Percentiles rank a stretch among this genome's conserved stretches.
Evolutionary conservation across 2,329 filamentous ascomycete genomes (phyloP).

Genomic region (Neonectria ditissima): DNA sequence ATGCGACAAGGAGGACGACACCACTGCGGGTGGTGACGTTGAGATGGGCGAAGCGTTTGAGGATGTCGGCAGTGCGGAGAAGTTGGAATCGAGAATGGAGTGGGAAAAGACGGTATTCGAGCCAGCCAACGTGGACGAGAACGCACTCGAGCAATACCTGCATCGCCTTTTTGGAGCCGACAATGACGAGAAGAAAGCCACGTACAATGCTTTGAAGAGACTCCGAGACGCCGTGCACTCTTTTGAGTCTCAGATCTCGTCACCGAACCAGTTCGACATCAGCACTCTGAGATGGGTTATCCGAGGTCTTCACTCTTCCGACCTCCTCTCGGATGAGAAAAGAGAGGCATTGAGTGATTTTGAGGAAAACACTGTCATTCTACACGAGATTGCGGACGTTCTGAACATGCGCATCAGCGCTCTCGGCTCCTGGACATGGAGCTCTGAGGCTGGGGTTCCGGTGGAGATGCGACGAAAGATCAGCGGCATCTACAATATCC

Average conservation of each 20-base stretch:
- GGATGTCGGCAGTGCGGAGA: constrained; percentile 54
- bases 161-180: constrained; percentile 54
- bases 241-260: constrained; percentile 48
- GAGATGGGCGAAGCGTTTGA: constrained; percentile 55
- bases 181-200: constrained; percentile 39
- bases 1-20: constrained; percentile 37
- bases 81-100: constrained; percentile 51
- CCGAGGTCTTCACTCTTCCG: constrained; percentile 56
- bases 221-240: constrained; percentile 44
- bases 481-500: constrained; percentile 61
- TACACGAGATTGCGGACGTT: constrained; percentile 63
- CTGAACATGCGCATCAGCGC: constrained; percentile 63
- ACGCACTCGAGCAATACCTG: constrained; percentile 55
- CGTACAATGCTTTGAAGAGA: constrained; percentile 40
- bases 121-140: constrained; percentile 51
- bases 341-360: constrained; percentile 58
- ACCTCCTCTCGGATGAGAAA: constrained; percentile 58
- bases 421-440: constrained; percentile 61
- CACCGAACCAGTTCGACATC: constrained; percentile 51
- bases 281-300: constrained; percentile 54
- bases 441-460: constrained; percentile 50
- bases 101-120: constrained; percentile 62
- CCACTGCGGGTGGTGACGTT: constrained; percentile 31
- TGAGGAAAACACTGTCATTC: constrained; percentile 53
- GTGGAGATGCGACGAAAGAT: constrained; percentile 61